Base-by-base conservation (phyloP, 257 asterid species). In the Salvia miltiorrhiza region DNA sequence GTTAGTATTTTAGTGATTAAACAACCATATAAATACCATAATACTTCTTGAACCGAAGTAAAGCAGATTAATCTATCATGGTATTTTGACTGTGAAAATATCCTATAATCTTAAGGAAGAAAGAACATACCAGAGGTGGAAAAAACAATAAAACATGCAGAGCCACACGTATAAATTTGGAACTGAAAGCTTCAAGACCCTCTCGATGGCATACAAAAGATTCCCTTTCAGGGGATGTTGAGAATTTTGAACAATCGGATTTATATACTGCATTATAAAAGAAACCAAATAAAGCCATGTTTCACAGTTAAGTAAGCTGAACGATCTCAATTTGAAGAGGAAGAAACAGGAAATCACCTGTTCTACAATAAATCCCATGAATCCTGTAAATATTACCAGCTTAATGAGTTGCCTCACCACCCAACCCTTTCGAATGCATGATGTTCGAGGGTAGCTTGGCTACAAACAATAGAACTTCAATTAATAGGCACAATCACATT, bases 121-220 rank as follows among this genome's bases (percentile, higher is more conserved):
- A 77, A 47, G 58, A 71, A 62, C 92, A 28, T 86, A 94, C 99
- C 99, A 94, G 61, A 94, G 93, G 80, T 94, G 99, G 78, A 91
- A 94, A 76, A 89, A 79, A 78, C 99, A 85, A 77, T 94, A 94
- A 78, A 94, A 91, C 98, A 90, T 89, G 93, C 99, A 94, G 79
- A 94, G 96, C 99, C 99, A 94, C 77, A 94, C 97, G 26, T 94
- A 94, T 85, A 94, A 81, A 77, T 84, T 94, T 61, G 98, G 99
- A 74, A 94, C 86, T 14, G 99, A 94, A 66, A 94, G 99, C 93
- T 89, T 94, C 90, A 94, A 81, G 76, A 94, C 84, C 88, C 98
- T 88, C 88, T 94, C 99, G 40, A 86, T 55, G 67, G 95, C 97
- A 63, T 91, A 85, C 67, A 94, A 80, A 78, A 91, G 81, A 76